Base-by-base conservation (phyloP, 192 early-diverging fungal species). In the Entomortierella lignicola region DNA sequence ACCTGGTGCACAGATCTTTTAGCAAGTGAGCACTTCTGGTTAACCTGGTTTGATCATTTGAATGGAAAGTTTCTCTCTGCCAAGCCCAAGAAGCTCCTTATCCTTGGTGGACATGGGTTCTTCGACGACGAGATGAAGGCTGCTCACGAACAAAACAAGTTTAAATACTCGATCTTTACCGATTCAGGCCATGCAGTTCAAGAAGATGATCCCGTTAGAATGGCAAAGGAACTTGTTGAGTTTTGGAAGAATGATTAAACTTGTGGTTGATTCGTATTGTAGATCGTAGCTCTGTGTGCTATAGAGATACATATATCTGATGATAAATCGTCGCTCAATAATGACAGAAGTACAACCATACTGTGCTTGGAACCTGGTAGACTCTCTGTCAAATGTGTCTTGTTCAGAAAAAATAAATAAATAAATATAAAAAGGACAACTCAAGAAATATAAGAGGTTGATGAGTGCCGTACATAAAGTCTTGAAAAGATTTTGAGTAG, bases 1-100 rank as follows among this genome's bases (percentile, higher is more conserved):
- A 52, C 42, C 20, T 77, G 73, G 73, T 27, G 29, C 8, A 63
- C 73, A 0, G 66, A 68, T 62, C 64, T 63, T n/a, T 1, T 55
- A 1, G 34, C 37, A 2, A 52, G 53, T 2, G 44, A 63, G 30
- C 18, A 11, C 2, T 4, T 39, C 47, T 77, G 65, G 60, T 2
- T 10, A 11, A 52, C 65, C 21, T 77, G 73, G 73, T 68, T 77
- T 39, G 44, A 52, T 0, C 26, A 31, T 18, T 39, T 68, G 23
- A 52, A 34, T 37, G 27, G 51, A 50, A 77, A 77, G 55, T 68
- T 77, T 37, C 60, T 77, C 15, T 0, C 21, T 1, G 12, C 20
- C 39, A 10, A 27, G 17, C 10, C 31, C 3, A 44, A 39, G 1
- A 68, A 77, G 27, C 30, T 77, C 10, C 27, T 77, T 4, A 57